phyloP scores from a whole-genome alignment of 1,284 basidiomycete genomes.

The Cutaneotrichosporon arboriforme region DNA sequence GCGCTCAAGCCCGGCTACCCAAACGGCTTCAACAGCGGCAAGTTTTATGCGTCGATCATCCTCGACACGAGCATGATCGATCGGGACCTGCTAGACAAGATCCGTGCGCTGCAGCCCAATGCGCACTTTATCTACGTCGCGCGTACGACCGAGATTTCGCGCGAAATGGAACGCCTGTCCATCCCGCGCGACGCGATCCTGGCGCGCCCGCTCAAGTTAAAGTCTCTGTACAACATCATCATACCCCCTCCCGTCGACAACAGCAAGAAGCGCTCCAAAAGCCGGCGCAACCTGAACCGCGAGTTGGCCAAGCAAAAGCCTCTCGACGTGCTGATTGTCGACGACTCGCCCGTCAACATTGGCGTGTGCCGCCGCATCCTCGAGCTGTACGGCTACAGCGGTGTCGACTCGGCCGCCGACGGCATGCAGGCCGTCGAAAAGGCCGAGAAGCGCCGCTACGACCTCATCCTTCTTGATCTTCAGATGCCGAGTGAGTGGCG shows the following conservation, averaged over 20 bases:
- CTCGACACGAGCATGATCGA: slow-evolving; percentile 23
- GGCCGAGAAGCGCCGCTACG: slow-evolving; percentile 33
- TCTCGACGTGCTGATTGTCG: slow-evolving; percentile 40
- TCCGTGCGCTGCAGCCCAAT: slow-evolving; percentile 26
- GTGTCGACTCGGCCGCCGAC: slow-evolving; percentile 32
- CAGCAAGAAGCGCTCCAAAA: slow-evolving; percentile 4
- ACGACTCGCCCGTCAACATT: slow-evolving; percentile 44
- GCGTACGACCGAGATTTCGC: slow-evolving; percentile 29
- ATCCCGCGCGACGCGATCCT: slow-evolving; percentile 31
- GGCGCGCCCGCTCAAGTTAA: slow-evolving; percentile 39
- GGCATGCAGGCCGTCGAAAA: slow-evolving; percentile 38
- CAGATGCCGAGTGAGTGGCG: slow-evolving; percentile 34
- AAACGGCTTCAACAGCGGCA: slow-evolving; percentile 22
- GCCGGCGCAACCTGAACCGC: slow-evolving; percentile 12
- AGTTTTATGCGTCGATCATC: slow-evolving; percentile 24
- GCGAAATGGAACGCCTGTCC: slow-evolving; percentile 13
- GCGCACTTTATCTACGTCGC: slow-evolving; percentile 35
- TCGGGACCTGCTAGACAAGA: slow-evolving; percentile 11
- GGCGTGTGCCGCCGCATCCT: slow-evolving; percentile 37
- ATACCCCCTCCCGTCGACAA: slow-evolving; percentile 1
- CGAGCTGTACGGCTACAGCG: slow-evolving; percentile 39
- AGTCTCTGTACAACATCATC: slow-evolving; percentile 30
- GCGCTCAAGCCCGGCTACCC: slow-evolving; percentile 18
- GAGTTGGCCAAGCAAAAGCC: slow-evolving; percentile 21
- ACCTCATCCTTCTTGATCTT: slow-evolving; percentile 42